Percentiles rank a stretch among this genome's conserved stretches.
These are phyloP conservation scores for Paraconiothyrium brasiliense DNA, from an alignment of 2,329 filamentous ascomycete genomes.

Conservation along the genomic window DNA sequence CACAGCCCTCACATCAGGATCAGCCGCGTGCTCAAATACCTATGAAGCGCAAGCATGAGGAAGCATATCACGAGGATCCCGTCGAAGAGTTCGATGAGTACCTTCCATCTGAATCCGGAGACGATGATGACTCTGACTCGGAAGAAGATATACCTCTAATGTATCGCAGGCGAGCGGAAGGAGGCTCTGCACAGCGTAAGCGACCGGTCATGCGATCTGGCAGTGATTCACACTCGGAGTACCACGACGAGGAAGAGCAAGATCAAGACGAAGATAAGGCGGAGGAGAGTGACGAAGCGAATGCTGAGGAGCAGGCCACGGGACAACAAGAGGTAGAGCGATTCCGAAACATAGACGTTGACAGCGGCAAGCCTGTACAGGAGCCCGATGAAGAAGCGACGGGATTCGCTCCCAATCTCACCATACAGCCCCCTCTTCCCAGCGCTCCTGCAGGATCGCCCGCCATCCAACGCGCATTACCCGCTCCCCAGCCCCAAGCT, in stretches of 20 bases:
- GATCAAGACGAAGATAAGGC: conserved; percentile 14
- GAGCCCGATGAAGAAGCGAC: neutral
- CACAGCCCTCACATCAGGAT: neutral
- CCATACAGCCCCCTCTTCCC: neutral
- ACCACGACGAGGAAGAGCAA: neutral
- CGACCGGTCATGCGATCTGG: neutral
- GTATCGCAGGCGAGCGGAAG: neutral
- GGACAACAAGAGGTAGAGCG: neutral
- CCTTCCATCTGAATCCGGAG: neutral
- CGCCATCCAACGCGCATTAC: neutral
- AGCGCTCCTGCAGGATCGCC: neutral
- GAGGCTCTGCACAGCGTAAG: neutral
- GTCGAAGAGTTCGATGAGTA: neutral
- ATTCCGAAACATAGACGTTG: neutral
- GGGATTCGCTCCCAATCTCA: neutral
- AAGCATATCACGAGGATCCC: neutral
- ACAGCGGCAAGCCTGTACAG: neutral
- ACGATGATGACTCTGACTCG: neutral
- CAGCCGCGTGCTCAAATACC: neutral
- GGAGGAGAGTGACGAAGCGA: conserved; percentile 13
- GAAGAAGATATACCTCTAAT: conserved; percentile 13
- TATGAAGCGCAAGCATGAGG: conserved; percentile 15
- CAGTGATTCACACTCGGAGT: neutral
- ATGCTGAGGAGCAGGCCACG: neutral
- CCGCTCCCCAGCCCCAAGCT: neutral